phyloP scores from a whole-genome alignment of 2,329 filamentous ascomycete species.

The Aspergillus sp. region DNA sequence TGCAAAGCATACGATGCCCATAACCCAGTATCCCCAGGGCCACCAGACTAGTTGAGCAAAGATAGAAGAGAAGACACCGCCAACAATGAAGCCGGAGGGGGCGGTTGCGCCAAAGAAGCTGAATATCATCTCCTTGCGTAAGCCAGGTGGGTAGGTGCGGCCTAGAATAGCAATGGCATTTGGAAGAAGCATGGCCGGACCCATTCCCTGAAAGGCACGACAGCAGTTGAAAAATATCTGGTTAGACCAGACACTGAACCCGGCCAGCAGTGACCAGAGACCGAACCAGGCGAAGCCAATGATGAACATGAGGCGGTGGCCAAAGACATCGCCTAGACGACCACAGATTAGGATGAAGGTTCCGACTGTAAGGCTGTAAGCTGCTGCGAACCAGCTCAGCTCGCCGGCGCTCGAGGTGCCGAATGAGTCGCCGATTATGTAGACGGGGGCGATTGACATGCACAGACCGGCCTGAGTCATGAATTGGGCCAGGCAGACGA shows the following conservation, averaged over 20 bases:
- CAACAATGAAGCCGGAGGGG: conserved; percentile 45
- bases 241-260: conserved; percentile 25
- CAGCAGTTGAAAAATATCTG: conserved; percentile 51
- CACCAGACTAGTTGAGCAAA: conserved; percentile 44
- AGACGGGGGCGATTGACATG: not conserved
- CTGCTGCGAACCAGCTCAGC: not conserved
- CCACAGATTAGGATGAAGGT: conserved; percentile 17
- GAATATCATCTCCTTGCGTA: conserved; percentile 56
- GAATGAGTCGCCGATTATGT: not conserved
- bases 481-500: not conserved
- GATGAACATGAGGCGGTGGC: conserved; percentile 34
- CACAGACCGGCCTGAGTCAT: not conserved
- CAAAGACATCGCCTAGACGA: conserved; percentile 37
- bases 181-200: conserved; percentile 63
- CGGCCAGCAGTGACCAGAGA: conserved; percentile 35
- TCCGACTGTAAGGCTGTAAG: not conserved
- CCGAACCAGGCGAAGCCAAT: conserved; percentile 35
- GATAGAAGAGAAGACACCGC: conserved; percentile 39
- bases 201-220: conserved; percentile 56
- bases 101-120: conserved; percentile 46
- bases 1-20: conserved; percentile 42
- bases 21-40: conserved; percentile 52
- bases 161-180: conserved; percentile 66
- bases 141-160: conserved; percentile 55
- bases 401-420: not conserved